A percentile compares a stretch with the other conserved stretches of the same genome.
Evolutionary conservation across 2,329 filamentous ascomycete genomes (phyloP).

Genomic region (Colletotrichum sp.): DNA sequence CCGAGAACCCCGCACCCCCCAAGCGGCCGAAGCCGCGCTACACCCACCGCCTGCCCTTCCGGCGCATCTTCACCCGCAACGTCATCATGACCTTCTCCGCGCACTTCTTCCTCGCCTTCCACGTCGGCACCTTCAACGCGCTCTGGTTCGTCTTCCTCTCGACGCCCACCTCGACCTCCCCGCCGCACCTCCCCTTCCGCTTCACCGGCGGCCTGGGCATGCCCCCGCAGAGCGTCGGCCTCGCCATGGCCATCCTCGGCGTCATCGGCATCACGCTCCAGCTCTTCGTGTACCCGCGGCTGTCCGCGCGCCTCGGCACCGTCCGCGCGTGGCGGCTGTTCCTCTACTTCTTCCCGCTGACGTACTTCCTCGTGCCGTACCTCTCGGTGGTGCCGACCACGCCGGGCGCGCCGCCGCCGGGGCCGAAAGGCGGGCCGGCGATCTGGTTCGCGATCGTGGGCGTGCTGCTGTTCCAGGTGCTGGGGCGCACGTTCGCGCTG

Average conservation of each 20-base stretch:
- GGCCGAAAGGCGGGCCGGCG: conserved; percentile 54
- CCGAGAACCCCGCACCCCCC: conserved; percentile 20
- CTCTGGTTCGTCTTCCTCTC: conserved; percentile 81
- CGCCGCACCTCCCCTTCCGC: conserved; percentile 55
- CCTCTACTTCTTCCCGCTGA: conserved; percentile 71
- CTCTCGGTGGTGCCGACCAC: conserved; percentile 70
- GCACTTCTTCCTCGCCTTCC: conserved; percentile 73
- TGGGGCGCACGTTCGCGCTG: conserved; percentile 68
- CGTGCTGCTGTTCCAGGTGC: conserved; percentile 69
- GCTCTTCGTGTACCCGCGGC: conserved; percentile 71
- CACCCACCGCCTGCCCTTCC: conserved; percentile 55
- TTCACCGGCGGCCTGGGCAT: conserved; percentile 82
- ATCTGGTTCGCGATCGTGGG: conserved; percentile 70
- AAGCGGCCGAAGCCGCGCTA: conserved; percentile 38
- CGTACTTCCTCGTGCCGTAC: conserved; percentile 74
- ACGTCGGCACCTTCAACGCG: conserved; percentile 77
- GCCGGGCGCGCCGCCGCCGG: conserved; percentile 51
- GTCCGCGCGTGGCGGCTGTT: conserved; percentile 72
- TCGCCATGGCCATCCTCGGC: conserved; percentile 79
- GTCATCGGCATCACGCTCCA: conserved; percentile 77
- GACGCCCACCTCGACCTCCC: conserved; percentile 51
- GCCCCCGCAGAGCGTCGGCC: conserved; percentile 72
- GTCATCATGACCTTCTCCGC: conserved; percentile 62
- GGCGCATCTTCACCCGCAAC: conserved; percentile 60
- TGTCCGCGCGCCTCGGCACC: conserved; percentile 72